Percentiles rank a stretch among this genome's conserved stretches.
These are phyloP conservation scores for Chrysophaeum taylorii DNA, from an alignment of 352 stramenopile species.

Conservation along the genomic window DNA sequence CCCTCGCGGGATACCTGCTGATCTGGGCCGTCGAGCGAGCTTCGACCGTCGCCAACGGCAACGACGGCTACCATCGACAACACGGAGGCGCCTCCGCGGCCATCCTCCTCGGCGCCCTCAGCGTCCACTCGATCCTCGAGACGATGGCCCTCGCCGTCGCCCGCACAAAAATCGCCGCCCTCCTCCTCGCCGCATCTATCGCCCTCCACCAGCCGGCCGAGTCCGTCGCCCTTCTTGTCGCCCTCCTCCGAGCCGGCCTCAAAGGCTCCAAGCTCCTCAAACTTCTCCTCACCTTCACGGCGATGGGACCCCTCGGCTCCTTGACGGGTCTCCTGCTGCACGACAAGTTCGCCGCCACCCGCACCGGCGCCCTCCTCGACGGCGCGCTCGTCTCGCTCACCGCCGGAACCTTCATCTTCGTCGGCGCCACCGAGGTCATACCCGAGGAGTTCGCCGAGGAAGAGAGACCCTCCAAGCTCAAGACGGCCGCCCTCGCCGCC, in stretches of 20 bases:
- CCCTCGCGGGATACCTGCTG: conserved; percentile 58
- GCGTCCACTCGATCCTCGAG: conserved; percentile 67
- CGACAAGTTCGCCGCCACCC: conserved; percentile 42
- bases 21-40: conserved; percentile 70
- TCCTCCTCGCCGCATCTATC: conserved; percentile 62
- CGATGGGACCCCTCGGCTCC: conserved; percentile 56
- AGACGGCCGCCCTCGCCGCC: neutral
- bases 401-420: conserved; percentile 73
- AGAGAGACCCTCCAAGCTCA: neutral
- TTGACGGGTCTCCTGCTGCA: conserved; percentile 58
- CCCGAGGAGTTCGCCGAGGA: conserved; percentile 40
- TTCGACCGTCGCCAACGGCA: no score
- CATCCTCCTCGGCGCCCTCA: conserved; percentile 62
- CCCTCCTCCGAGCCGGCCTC: conserved; percentile 69
- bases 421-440: conserved; percentile 67
- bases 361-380: conserved; percentile 53
- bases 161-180: conserved; percentile 50
- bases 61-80: no score
- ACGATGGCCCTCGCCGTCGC: conserved; percentile 63
- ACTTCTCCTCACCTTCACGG: conserved; percentile 58
- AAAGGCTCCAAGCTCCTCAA: conserved; percentile 51
- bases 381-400: conserved; percentile 55
- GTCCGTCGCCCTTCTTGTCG: conserved; percentile 65
- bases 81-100: conserved; percentile 40
- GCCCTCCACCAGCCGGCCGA: conserved; percentile 67